phyloP scores from a whole-genome alignment of 148 eudicot genomes.

The Dianthus caryophyllus region DNA sequence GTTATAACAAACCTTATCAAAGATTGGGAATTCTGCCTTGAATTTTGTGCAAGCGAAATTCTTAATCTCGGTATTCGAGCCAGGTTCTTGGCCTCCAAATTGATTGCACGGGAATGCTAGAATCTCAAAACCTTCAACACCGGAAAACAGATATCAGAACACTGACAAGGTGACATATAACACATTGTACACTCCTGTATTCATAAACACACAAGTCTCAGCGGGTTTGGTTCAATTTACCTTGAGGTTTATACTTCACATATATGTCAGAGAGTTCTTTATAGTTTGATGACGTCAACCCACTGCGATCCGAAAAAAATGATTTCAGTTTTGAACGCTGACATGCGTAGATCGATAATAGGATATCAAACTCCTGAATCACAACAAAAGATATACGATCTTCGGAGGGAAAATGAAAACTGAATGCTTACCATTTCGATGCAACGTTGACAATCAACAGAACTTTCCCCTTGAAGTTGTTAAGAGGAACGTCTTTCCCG shows the following conservation, averaged over 20 bases:
- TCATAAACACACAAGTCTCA: too few species aligned
- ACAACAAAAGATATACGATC: neutral
- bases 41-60: constrained; percentile 78
- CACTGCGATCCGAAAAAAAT: constrained; percentile 47
- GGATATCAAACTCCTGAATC: neutral
- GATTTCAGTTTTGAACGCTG: constrained; percentile 10
- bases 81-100: constrained; percentile 95
- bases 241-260: constrained; percentile 83
- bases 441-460: constrained; percentile 91
- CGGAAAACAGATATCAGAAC: neutral
- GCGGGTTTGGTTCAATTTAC: constrained; percentile 26
- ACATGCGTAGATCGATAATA: neutral
- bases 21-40: constrained; percentile 92
- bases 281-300: constrained; percentile 85
- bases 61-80: constrained; percentile 81
- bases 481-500: constrained; percentile 63
- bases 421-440: constrained; percentile 58
- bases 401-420: neutral
- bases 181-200: neutral
- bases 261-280: constrained; percentile 76
- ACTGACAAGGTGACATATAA: neutral
- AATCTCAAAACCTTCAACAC: constrained; percentile 72
- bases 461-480: constrained; percentile 76
- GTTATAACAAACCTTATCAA: constrained; percentile 61
- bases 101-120: constrained; percentile 96